Conservation (phyloP, 768 basidiomycete species). For the Tulasnella sp. region DNA sequence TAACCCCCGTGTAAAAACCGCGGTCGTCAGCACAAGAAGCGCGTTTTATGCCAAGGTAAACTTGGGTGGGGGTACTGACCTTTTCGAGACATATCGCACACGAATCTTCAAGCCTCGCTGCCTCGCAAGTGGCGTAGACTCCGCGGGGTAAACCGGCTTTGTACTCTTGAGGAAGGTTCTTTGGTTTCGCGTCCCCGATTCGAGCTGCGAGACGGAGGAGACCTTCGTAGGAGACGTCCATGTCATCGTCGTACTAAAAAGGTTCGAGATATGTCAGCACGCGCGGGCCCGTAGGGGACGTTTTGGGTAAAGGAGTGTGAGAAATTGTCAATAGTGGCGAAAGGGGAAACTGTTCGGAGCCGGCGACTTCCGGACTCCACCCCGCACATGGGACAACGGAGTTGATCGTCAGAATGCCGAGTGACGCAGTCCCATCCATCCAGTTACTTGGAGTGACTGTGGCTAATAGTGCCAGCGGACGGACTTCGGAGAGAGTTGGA, state of each 20-base stretch:
- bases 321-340: not conserved
- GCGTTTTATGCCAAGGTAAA: not conserved
- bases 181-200: slow-evolving; percentile 25
- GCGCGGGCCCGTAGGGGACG: not conserved
- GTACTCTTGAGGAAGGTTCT: slow-evolving; percentile 15
- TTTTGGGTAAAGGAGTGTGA: not conserved
- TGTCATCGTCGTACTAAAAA: slow-evolving; percentile 25
- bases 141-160: slow-evolving; percentile 7
- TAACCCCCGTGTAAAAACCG: not conserved
- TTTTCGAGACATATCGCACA: slow-evolving; percentile 20
- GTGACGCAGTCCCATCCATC: not conserved
- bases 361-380: not conserved
- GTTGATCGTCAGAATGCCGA: not conserved
- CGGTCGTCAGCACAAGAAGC: not conserved
- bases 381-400: not conserved
- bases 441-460: not conserved
- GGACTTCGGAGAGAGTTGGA: not conserved
- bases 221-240: slow-evolving; percentile 24
- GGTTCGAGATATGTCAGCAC: not conserved
- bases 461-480: too few relatives aligned
- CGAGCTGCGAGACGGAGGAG: slow-evolving; percentile 24
- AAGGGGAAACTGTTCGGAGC: not conserved
- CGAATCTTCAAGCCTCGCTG: slow-evolving; percentile 17
- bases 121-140: slow-evolving; percentile 22
- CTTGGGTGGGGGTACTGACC: not conserved